These are phyloP conservation scores for Fragaria nilgerrensis DNA, from an alignment of 306 rosid species.

Conservation along the genomic window DNA sequence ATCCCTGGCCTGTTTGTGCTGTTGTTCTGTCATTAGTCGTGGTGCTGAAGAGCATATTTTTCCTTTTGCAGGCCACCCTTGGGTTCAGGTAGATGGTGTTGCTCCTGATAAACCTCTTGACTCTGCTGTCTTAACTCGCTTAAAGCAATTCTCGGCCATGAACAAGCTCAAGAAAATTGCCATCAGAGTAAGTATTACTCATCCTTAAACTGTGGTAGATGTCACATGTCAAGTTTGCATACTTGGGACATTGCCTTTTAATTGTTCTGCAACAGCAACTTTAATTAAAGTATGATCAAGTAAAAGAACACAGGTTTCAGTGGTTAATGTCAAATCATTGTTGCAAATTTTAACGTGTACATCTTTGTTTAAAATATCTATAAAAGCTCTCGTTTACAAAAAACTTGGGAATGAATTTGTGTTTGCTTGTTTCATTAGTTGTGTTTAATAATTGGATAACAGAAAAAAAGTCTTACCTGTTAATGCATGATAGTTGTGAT, in stretches of 20 bases:
- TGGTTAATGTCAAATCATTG: not conserved
- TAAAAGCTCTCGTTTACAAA: not conserved
- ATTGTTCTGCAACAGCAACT: not conserved
- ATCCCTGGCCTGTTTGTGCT: not conserved
- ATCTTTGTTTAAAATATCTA: slow-evolving; percentile 6
- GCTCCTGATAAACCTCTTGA: slow-evolving; percentile 95
- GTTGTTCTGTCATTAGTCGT: slow-evolving; percentile 21
- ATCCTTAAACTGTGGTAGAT: slow-evolving; percentile 13
- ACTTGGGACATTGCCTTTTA: slow-evolving; percentile 2
- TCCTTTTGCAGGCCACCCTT: slow-evolving; percentile 78
- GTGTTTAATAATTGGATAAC: not conserved
- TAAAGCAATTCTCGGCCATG: slow-evolving; percentile 97
- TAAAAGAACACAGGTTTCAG: not conserved
- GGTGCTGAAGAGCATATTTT: slow-evolving; percentile 23
- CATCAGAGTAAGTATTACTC: slow-evolving; percentile 67
- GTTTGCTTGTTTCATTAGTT: not conserved
- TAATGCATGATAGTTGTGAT: slow-evolving; percentile 5
- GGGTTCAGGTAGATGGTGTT: slow-evolving; percentile 77
- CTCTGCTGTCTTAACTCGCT: slow-evolving; percentile 83
- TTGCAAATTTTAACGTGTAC: not conserved
- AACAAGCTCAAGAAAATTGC: slow-evolving; percentile 84
- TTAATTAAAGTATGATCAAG: not conserved
- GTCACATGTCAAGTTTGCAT: slow-evolving; percentile 4
- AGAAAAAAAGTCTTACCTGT: not conserved
- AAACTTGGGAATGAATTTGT: not conserved